Evolutionary conservation across 2,329 filamentous ascomycete genomes (phyloP), one percentile per base, ranked within the genome.

Genomic region (Chrysosporium keratinophilum): DNA sequence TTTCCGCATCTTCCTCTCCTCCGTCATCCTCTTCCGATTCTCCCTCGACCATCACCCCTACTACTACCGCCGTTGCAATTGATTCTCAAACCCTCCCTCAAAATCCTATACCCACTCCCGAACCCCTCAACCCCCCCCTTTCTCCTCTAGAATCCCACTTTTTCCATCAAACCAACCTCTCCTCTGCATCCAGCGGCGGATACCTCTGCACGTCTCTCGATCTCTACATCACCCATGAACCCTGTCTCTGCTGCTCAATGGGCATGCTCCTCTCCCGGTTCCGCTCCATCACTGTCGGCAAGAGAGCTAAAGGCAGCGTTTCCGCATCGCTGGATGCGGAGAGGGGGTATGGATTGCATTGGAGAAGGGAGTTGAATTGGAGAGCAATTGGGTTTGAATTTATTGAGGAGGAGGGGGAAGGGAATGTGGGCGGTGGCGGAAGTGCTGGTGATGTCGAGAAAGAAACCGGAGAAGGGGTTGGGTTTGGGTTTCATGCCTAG

Each of bases 211-310:
- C 95, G 60, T 87, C 88, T 52, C 78, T 98, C 31, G 91, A 97
- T 69, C 80, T 98, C 54, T 97, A 96, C 71, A 77, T 94, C 57
- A 95, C 90, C 1, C 90, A 97, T 65, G 93, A 98, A 71, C 93
- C 93, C 4, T 98, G 93, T 67, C 80, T 95, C 56, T 94, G 95
- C 80, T 98, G 93, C 71, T 88, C 87, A 35, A 97, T 97, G 93
- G 93, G 88, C 1, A 85, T 97, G 61, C 77, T 97, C 19, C 90
- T 97, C 67, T 96, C 91, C 7, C 82, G 93, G 49, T 95, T 98
- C 77, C 84, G 87, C 43, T 83, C 85, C 51, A 86, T 90, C 50
- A 78, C 95, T 39, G 95, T 95, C 70, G 82, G 81, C 58, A 78
- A 83, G 58, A 80, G 87, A 53, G 51, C 12, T 5, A 93, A 95